Base-by-base conservation (phyloP, 2,329 filamentous ascomycete species). In the Scortechinia acanthostroma region DNA sequence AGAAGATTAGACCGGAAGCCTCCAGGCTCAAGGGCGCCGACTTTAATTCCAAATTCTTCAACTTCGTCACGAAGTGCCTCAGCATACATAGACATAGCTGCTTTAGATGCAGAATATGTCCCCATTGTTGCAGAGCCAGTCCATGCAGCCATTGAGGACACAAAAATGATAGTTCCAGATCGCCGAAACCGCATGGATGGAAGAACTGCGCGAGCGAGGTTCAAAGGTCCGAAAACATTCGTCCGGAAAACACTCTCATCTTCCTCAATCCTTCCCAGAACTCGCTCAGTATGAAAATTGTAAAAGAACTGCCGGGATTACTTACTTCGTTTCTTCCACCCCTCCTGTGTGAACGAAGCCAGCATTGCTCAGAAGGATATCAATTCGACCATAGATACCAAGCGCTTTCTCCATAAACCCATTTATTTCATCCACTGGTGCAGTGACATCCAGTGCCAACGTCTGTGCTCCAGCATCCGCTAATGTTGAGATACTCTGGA, bases 1-100 rank as follows among this genome's bases (percentile, higher is more conserved):
- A 77, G 61, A 43, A 79, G 70, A 0, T 54, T 58, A 0, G 73
- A 78, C 2, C 74, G 67, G 53, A 78, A 77, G 47, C 72, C 71
- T 0, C 74, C 75, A 0, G 74, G 73, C 48, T 76, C 73, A 2
- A 77, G 57, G 1, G 64, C 53, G 0, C 59, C 60, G 50, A 58
- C 60, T 43, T 70, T 59, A 47, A 72, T 59, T 0, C 65, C 61
- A 21, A 65, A 63, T 3, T 60, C 16, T 48, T 51, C 53, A 1
- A 76, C 55, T 55, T 77, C 74, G 0, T 55, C 47, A 0, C 55
- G 55, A 2, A 76, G 57, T 0, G 64, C 50, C 1, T 57, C 40
- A 19, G 51, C 46, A 46, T 52, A 20, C 45, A 50, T 30, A 53
- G 60, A 47, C 42, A 63, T 46, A 1, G 58, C 61, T 21, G 52